Evolutionary conservation across 2,329 filamentous ascomycete genomes (phyloP), one percentile per base, ranked within the genome.

Genomic region (Aspergillus fructus): DNA sequence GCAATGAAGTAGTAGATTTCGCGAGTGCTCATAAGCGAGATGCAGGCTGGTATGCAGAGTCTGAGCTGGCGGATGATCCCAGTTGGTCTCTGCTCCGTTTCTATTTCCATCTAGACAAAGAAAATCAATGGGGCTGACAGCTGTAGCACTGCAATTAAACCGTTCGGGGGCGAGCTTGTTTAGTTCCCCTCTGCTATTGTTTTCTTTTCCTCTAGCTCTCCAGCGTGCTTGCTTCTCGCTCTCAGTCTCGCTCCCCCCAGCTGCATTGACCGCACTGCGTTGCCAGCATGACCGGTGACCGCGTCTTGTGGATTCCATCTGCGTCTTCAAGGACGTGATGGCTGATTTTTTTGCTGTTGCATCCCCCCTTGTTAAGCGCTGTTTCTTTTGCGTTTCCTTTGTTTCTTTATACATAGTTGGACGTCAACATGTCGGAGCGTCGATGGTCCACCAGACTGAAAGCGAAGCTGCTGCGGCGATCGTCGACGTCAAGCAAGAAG

Each of bases 391-490:
- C 21, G n/a, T 48, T 41, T 40, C 55, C 48, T 33, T 42, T 27
- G 13, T n/a, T 13, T 37, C 17, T 41, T 53, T 49, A 12, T 24
- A 24, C 24, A 13, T 45, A 15, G 19, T 15, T 27, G 34, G n/a
- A 21, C 7, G 19, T 53, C 55, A 71, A 58, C 46, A 72, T 72
- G 70, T 63, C 68, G 34, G 70, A 73, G 60, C 63, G 70, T 46
- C 65, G 72, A 34, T 73, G 72, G 63, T 68, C 69, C 64, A 65
- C 69, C 63, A 66, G 72, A 55, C 58, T 71, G 52, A 72, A 72
- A 61, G 66, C 69, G 39, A 74, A 71, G 61, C 67, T 75, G 58
- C 64, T 74, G 59, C 71, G 72, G 56, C 71, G 71, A 68, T 71
- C 72, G 60, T 73, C 73, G 34, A 68, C 65, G 46, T 58, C 56